Evolutionary conservation across 164 flowering plant species (phyloP), one percentile per base, ranked within the genome.

Genomic region (Aristolochia fimbriata): DNA sequence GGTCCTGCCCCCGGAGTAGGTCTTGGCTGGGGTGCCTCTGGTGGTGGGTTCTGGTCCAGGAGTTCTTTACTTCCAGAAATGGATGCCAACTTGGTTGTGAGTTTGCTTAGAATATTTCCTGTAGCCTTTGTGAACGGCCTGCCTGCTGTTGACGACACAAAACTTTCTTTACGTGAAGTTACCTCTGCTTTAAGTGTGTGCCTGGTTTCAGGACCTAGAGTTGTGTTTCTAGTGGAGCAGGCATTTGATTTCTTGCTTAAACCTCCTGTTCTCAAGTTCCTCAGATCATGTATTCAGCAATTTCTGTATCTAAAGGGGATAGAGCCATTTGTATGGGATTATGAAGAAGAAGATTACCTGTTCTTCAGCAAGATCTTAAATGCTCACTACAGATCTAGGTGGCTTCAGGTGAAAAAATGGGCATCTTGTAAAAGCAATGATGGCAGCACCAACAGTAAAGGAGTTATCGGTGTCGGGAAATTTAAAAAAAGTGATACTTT

Each of bases 1-100:
- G 99, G 99, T 9, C 96, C 91, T 45, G 84, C 96, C 64, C 99
- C 97, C 24, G 99, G 99, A 37, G 75, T 86, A 59, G 99, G 96
- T 57, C 45, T 80, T 20, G 99, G 99, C 43, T 93, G 97, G 97
- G 99, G 99, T 65, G 83, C 83, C 17, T 61, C 79, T 74, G 82
- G 87, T 60, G 99, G 93, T 57, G 97, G 99, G 51, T 93, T 80
- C 77, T 93, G 97, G 97, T 93, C 97, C 19, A 59, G 6, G 46
- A 27, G 59, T 62, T 62, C 78, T 73, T 68, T 85, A 60, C 73
- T 80, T 67, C 73, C 78, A 25, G 84, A 88, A 74, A 63, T 65
- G 48, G 96, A 88, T 71, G 78, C 89, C 54, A 47, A 66, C 21
- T 69, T 93, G 60, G 70, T 86, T 43, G 62, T 74, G 63, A 56